Base-by-base conservation (phyloP, 2,329 filamentous ascomycete genomes). In the Gnomoniopsis sp. region DNA sequence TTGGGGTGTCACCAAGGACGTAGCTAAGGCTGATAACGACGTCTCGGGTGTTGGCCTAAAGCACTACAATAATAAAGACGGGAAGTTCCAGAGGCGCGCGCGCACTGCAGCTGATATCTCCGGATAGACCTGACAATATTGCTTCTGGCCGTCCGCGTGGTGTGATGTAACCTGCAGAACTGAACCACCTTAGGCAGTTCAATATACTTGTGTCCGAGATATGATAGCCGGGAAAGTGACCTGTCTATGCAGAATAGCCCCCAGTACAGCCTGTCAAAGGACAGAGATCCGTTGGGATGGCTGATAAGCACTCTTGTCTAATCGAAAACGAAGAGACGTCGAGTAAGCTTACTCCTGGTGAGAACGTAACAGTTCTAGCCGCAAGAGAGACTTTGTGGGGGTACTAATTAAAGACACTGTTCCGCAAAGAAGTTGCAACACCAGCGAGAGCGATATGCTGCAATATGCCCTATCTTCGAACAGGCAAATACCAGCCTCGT, bases 161-260 rank as follows among this genome's bases (percentile, higher is more conserved):
- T 53, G 53, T 57, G 46, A 51, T 62, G 53, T 53, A 62, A 47
- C 44, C 46, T 46, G 38, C 34, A 53, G 41, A 41, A 49, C 58
- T 54, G 55, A 52, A 21, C 58, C 51, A 62, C 52, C 59, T 54
- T 59, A 61, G 58, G 58, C 55, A 61, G 56, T 43, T 53, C 48
- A 56, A 49, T 51, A 52, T 48, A 55, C 60, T 47, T 55, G 52
- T 55, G 55, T 41, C 44, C 58, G 51, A 59, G 55, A 63, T 62
- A 58, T 54, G 52, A 59, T 53, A 58, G 49, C 53, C 55, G 49
- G 30, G 51, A 33, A 50, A 22, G 44, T 49, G 46, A 41, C 53
- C 44, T 49, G 33, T 30, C 46, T 46, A 46, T 22, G 8, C 41
- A 44, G 19, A n/a, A n/a, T 21, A 44, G 41, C 41, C 8, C 19